Percentiles rank a stretch among this genome's conserved stretches.
phyloP scores from a whole-genome alignment of 2,329 filamentous ascomycete genomes.

The Penicillium psychrosexuale region DNA sequence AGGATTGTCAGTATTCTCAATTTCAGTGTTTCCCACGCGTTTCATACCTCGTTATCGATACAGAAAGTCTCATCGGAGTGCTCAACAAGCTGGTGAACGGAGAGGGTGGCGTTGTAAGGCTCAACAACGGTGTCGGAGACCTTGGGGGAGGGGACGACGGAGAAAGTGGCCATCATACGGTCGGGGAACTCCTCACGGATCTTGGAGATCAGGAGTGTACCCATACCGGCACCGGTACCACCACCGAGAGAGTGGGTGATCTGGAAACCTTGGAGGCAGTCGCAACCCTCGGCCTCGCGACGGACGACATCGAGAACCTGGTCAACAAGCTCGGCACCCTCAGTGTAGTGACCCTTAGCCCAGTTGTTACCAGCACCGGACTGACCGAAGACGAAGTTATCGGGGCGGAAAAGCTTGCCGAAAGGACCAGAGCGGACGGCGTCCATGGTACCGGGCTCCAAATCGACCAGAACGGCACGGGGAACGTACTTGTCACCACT shows the following conservation, averaged over 20 bases:
- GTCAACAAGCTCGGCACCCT: conserved; percentile 98
- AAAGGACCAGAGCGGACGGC: conserved; percentile 97
- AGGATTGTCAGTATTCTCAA: conserved; percentile 14
- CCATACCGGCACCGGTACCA: conserved; percentile 99
- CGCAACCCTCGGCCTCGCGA: conserved; percentile 96
- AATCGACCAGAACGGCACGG: conserved; percentile 97
- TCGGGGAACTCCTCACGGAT: conserved; percentile 99
- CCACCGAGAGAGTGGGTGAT: conserved; percentile 99
- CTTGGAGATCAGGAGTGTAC: conserved; percentile 99
- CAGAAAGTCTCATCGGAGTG: conserved; percentile 99
- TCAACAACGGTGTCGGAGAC: conserved; percentile 99
- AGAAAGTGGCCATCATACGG: conserved; percentile 99
- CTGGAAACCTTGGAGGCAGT: conserved; percentile 99
- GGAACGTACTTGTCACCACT: conserved; percentile 99
- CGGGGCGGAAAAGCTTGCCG: conserved; percentile 97
- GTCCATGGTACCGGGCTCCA: conserved; percentile 99
- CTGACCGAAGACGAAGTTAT: conserved; percentile 99
- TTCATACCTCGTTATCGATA: conserved; percentile 88
- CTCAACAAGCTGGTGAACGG: conserved; percentile 97
- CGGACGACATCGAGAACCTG: conserved; percentile 97
- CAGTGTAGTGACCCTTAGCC: conserved; percentile 99
- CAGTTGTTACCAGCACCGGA: conserved; percentile 99
- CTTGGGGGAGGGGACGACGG: conserved; percentile 97
- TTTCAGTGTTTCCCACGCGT: neutral
- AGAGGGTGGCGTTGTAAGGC: conserved; percentile 99